Percentiles rank a stretch among this genome's conserved stretches.
Conservation (phyloP, 2,329 filamentous ascomycete genomes). For the Cytospora piceae region DNA sequence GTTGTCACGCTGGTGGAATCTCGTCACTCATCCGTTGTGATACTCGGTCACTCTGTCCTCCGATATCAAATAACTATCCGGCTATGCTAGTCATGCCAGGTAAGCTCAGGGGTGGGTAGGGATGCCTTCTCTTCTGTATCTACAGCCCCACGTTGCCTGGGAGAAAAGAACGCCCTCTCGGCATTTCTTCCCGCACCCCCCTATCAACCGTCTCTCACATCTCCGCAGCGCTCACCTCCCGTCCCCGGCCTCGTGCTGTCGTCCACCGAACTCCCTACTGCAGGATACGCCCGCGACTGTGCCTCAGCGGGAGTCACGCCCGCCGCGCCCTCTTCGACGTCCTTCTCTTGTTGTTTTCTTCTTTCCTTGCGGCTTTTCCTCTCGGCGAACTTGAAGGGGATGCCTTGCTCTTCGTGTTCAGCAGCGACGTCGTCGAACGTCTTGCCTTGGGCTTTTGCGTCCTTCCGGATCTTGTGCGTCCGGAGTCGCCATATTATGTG, state of each 20-base stretch:
- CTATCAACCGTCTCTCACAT: neutral
- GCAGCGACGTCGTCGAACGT: constrained; percentile 58
- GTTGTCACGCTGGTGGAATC: neutral
- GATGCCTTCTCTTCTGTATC: neutral
- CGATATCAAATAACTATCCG: neutral
- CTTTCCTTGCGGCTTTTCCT: constrained; percentile 32
- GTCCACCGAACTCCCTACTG: constrained; percentile 2
- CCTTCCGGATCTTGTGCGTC: constrained; percentile 54
- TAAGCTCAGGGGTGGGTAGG: neutral
- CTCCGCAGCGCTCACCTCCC: constrained; percentile 1
- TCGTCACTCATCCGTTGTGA: neutral
- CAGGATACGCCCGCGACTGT: neutral
- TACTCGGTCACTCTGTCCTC: neutral
- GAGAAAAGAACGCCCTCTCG: neutral
- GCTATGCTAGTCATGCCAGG: neutral
- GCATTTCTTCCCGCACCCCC: neutral
- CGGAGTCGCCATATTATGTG: constrained; percentile 63
- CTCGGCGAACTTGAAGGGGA: constrained; percentile 44
- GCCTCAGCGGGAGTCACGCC: neutral
- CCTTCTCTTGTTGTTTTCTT: neutral
- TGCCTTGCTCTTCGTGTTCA: constrained; percentile 40
- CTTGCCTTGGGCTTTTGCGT: constrained; percentile 54
- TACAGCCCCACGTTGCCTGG: neutral
- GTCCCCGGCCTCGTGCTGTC: neutral
- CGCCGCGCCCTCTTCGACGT: constrained; percentile 6